Evolutionary conservation across 371 early-diverging fungal genomes (phyloP).

Genomic region (Hamiltosporidium tvaerminnensis): DNA sequence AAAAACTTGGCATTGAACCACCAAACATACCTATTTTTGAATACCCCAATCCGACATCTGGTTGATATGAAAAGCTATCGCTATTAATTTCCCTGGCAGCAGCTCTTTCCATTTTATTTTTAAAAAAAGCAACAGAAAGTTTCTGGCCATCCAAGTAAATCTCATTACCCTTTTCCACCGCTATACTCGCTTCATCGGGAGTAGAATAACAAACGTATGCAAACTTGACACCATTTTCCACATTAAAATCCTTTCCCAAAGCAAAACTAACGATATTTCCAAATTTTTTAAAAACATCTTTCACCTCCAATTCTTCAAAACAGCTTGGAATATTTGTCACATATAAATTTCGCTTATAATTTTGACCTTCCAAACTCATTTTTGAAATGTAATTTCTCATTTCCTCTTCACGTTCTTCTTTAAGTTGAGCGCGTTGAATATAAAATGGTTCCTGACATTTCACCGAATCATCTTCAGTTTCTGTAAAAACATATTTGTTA

Average conservation of each 20-base stretch:
- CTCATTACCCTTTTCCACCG: conserved; percentile 43
- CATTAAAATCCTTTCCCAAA: conserved; percentile 16
- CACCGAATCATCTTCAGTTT: background rate
- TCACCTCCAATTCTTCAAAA: conserved; percentile 34
- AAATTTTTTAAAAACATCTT: conserved; percentile 36
- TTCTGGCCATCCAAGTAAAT: conserved; percentile 32
- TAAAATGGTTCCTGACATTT: conserved; percentile 37
- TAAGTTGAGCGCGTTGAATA: conserved; percentile 48
- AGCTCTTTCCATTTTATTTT: conserved; percentile 41
- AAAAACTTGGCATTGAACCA: background rate
- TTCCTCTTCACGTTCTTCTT: conserved; percentile 41
- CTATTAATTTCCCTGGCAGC: conserved; percentile 13
- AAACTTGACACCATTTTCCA: conserved; percentile 30
- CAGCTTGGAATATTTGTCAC: conserved; percentile 45
- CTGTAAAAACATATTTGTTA: conserved; percentile 1
- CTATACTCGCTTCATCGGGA: conserved; percentile 44
- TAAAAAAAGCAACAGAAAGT: conserved; percentile 41
- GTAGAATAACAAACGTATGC: conserved; percentile 46
- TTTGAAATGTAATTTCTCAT: conserved; percentile 21
- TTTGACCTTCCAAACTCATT: conserved; percentile 19
- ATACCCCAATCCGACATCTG: background rate
- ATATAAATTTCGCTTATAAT: conserved; percentile 45
- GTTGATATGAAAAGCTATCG: background rate
- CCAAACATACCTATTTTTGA: background rate
- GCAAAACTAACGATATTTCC: conserved; percentile 40